Percentiles rank a stretch among this genome's conserved stretches.
Evolutionary conservation across 129 eudicot species (phyloP).

Genomic region (Kitagawia praeruptora): DNA sequence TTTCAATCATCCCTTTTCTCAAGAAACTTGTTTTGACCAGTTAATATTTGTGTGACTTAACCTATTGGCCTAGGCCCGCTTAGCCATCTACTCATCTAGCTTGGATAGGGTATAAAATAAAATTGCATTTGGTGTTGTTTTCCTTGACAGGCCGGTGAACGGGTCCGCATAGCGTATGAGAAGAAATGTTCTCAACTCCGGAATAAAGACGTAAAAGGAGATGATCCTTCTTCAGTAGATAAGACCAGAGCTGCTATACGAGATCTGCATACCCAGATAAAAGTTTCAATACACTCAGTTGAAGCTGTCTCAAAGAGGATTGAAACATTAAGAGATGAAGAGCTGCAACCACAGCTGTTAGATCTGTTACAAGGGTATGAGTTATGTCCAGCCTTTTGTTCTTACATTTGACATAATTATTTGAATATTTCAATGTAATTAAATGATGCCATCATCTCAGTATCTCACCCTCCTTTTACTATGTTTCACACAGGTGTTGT

Average conservation of each 20-base stretch:
- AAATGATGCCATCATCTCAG: not conserved
- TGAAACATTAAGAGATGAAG: slow-evolving; percentile 87
- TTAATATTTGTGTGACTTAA: not conserved
- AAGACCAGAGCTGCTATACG: slow-evolving; percentile 73
- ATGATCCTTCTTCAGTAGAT: slow-evolving; percentile 57
- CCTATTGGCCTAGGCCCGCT: not conserved
- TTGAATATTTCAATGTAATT: not conserved
- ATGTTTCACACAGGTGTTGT: not conserved
- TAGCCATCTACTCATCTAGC: not conserved
- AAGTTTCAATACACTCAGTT: slow-evolving; percentile 92
- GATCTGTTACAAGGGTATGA: slow-evolving; percentile 79
- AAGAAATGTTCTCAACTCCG: slow-evolving; percentile 78
- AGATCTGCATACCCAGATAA: slow-evolving; percentile 74
- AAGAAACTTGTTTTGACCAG: not conserved
- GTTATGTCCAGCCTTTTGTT: slow-evolving; percentile 25
- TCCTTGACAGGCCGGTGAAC: slow-evolving; percentile 70
- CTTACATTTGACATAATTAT: not conserved
- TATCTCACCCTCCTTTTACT: slow-evolving; percentile 1
- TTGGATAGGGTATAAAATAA: not conserved
- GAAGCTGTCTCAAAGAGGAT: slow-evolving; percentile 93
- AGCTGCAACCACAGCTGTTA: slow-evolving; percentile 85
- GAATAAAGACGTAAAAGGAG: slow-evolving; percentile 82
- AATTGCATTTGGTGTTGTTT: slow-evolving; percentile 11
- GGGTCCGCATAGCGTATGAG: slow-evolving; percentile 75
- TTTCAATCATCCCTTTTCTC: not conserved